Evolutionary conservation across 805 yeast species (phyloP).

Genomic region (Candida hungchunana): DNA sequence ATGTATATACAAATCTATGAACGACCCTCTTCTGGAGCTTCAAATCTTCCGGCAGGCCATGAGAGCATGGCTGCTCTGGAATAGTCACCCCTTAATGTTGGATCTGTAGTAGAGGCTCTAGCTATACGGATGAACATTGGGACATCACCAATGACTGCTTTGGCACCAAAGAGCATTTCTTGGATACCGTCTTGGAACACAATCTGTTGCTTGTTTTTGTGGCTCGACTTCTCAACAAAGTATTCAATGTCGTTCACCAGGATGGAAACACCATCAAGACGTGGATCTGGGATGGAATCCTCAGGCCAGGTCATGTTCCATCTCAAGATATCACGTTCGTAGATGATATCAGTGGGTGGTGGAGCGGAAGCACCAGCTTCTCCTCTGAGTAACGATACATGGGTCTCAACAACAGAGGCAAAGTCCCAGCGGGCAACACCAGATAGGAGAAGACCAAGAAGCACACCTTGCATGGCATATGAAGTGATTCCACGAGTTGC

Average conservation of each 20-base stretch:
- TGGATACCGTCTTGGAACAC: slow-evolving; percentile 29
- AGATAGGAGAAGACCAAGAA: slow-evolving; percentile 73
- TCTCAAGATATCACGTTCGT: slow-evolving; percentile 29
- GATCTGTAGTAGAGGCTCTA: slow-evolving; percentile 32
- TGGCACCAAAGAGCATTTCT: slow-evolving; percentile 21
- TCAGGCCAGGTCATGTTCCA: slow-evolving; percentile 11
- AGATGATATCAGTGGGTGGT: slow-evolving; percentile 45
- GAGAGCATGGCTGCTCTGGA: slow-evolving; percentile 55
- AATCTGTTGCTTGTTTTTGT: slow-evolving; percentile 39
- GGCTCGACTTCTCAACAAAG: slow-evolving; percentile 50
- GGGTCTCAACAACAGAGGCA: slow-evolving; percentile 83
- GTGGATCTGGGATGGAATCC: slow-evolving; percentile 2
- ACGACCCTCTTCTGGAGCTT: slow-evolving; percentile 48
- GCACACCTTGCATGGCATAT: slow-evolving; percentile 74
- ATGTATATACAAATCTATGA: too few species aligned
- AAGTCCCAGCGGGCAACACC: slow-evolving; percentile 94
- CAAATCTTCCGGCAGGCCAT: slow-evolving; percentile 59
- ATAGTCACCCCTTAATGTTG: slow-evolving; percentile 50
- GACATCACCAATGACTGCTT: slow-evolving; percentile 32
- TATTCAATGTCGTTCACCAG: slow-evolving; percentile 77
- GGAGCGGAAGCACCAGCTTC: slow-evolving; percentile 54
- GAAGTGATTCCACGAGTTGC: slow-evolving; percentile 68
- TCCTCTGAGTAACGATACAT: slow-evolving; percentile 58
- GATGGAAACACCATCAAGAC: slow-evolving; percentile 48
- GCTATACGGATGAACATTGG: slow-evolving; percentile 56